phyloP scores from a whole-genome alignment of 208 protist genomes.

The Leptomonas pyrrhocoris region DNA sequence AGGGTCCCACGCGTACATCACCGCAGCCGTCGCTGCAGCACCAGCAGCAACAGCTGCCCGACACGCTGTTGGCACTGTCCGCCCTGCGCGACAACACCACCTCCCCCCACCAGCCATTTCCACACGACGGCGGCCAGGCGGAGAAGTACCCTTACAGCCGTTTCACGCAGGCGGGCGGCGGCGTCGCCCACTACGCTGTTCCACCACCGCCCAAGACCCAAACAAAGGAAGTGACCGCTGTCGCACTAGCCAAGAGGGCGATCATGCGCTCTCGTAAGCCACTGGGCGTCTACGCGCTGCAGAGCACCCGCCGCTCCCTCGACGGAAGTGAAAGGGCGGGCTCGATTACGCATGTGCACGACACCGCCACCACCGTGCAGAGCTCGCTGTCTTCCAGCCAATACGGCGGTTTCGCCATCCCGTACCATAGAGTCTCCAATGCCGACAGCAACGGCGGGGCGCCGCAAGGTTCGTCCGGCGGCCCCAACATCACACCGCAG shows the following conservation, averaged over 20 bases:
- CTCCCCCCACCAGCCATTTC: neutral
- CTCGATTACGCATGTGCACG: neutral
- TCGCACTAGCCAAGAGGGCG: neutral
- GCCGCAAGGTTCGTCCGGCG: neutral
- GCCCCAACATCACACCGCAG: neutral
- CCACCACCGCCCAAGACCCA: constrained; percentile 1
- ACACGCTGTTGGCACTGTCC: constrained; percentile 24
- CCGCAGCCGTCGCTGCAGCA: neutral
- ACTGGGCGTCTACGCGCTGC: constrained; percentile 19
- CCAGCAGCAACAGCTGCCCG: constrained; percentile 18
- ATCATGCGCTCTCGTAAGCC: constrained; percentile 16
- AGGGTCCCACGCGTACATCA: neutral
- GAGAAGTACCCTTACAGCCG: constrained; percentile 1
- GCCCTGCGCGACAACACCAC: constrained; percentile 22
- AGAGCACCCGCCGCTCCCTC: constrained; percentile 12
- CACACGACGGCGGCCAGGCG: neutral
- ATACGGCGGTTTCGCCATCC: constrained; percentile 15
- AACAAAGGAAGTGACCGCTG: neutral
- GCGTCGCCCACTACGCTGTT: neutral
- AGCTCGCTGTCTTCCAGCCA: constrained; percentile 12
- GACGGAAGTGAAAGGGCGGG: constrained; percentile 3
- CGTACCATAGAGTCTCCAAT: constrained; percentile 8
- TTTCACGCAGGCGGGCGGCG: neutral
- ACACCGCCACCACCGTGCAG: constrained; percentile 1
- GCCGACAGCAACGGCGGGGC: constrained; percentile 7